Evolutionary conservation across 108 stramenopile species (phyloP).

Genomic region (Skeletonema menzelii): DNA sequence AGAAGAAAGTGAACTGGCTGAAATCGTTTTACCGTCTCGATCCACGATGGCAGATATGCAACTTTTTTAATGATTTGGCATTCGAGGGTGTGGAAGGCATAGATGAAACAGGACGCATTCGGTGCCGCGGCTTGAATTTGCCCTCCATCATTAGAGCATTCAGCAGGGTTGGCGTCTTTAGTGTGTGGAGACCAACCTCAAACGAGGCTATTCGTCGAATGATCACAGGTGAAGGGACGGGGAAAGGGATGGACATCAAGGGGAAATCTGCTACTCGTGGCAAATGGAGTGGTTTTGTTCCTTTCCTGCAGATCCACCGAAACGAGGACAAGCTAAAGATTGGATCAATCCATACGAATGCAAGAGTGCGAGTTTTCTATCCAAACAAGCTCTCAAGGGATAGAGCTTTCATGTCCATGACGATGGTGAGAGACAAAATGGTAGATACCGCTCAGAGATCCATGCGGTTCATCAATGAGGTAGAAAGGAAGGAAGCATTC

Average conservation of each 20-base stretch:
- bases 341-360: background rate
- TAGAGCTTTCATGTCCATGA: slow-evolving; percentile 1
- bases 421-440: background rate
- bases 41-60: too few species aligned
- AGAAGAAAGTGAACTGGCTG: slow-evolving; percentile 7
- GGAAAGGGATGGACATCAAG: too few species aligned
- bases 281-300: slow-evolving; percentile 6
- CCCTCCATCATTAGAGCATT: background rate
- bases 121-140: background rate
- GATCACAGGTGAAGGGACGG: too few species aligned
- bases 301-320: slow-evolving; percentile 10
- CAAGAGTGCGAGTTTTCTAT: slow-evolving; percentile 11
- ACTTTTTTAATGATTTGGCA: slow-evolving; percentile 48
- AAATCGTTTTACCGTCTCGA: slow-evolving; percentile 27
- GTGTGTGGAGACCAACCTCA: too few species aligned
- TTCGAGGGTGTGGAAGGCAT: background rate
- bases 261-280: slow-evolving; percentile 4
- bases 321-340: background rate
- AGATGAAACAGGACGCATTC: background rate
- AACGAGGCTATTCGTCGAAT: too few species aligned
- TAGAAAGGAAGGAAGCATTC: background rate
- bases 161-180: slow-evolving; percentile 1
- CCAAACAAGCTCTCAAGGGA: background rate
- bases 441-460: background rate
- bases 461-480: background rate